Base-by-base conservation (phyloP, 2,329 filamentous ascomycete genomes). In the Neonectria hederae region DNA sequence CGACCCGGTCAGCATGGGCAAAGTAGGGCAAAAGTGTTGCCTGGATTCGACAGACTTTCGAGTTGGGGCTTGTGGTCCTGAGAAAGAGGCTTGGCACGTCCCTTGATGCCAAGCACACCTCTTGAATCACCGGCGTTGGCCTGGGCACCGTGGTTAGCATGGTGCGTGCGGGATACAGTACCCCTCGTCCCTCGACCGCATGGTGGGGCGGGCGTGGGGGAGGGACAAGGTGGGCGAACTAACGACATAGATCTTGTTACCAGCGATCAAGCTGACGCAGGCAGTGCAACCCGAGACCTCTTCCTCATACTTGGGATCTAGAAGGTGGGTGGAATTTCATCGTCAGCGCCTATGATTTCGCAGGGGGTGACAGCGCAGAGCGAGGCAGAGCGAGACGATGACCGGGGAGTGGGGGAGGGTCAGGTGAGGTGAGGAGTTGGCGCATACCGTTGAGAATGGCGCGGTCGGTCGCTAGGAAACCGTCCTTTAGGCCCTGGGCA, bases 31-130 rank as follows among this genome's bases (percentile, higher is more conserved):
- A 53, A 28, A 54, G 59, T 35, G 8, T 38, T 42, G 57, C 53
- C 46, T 21, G 54, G 55, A 61, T 62, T 62, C 30, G n/a, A 79
- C 84, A 62, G 77, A 97, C 94, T 93, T 87, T 99, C 96, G 73
- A 98, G 97, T 80, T 97, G 94, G 45, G 96, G 96, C 83, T 99
- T 99, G 86, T 99, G 96, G 79, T 99, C 96, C 77, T 97, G 97
- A n/a, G 96, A 99, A 65, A 99, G 86, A 56, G 96, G 96, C 84
- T 98, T 99, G 72, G 96, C 96, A 75, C 96, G 89, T 70, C 96
- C 96, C 84, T 98, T 99, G 76, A 99, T 93, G 74, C 96, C 96
- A 70, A 99, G 83, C 26, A 99, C 96, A 76, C 91, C 93, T 84
- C 96, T 90, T 68, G 96, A 99, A 80, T 99, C 96, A 77, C 96